Base-by-base conservation (phyloP, 257 asterid species). In the Sherardia arvensis region DNA sequence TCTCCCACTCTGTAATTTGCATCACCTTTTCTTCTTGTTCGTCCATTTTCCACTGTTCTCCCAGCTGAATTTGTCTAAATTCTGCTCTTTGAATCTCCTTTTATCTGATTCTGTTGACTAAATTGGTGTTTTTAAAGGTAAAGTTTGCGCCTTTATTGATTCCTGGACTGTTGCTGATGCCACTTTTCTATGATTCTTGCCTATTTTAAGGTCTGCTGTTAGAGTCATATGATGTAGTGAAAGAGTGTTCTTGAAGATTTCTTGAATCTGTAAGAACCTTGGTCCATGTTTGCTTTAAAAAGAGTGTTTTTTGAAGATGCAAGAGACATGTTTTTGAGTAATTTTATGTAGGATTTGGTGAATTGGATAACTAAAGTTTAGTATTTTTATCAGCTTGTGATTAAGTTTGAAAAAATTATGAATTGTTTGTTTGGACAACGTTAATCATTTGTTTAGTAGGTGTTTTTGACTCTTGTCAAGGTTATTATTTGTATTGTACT, bases 121-220 rank as follows among this genome's bases (percentile, higher is more conserved):
- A 58, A 26, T 29, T 75, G 74, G 71, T 71, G 69, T 58, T 28
- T 29, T 29, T 18, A 79, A 47, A 74, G 64, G 58, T 48, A 75
- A 77, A 77, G 79, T 69, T 74, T 75, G 57, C 75, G 48, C 48
- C 90, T 79, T 87, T 83, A 69, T 70, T 65, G 76, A 72, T 65
- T 56, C 75, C 66, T 72, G 74, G 78, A 76, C 77, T 72, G 47
- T 61, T 71, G 49, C 67, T 58, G 43, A 62, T 49, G 59, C 29
- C 8, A 63, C 69, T 68, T 75, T 66, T 73, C 67, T 27, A 64
- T 25, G 59, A 11, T 54, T 48, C 9, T 73, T 60, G 73, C 66
- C 71, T 74, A 66, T 73, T 81, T 74, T 26, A 65, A 60, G 73
- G 78, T 55, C 66, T 67, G 45, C 45, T 69, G 62, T 43, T 27